Percentiles rank a stretch among this genome's conserved stretches.
Conservation (phyloP, 2,329 filamentous ascomycete species). For the Fusarium zealandicum region DNA sequence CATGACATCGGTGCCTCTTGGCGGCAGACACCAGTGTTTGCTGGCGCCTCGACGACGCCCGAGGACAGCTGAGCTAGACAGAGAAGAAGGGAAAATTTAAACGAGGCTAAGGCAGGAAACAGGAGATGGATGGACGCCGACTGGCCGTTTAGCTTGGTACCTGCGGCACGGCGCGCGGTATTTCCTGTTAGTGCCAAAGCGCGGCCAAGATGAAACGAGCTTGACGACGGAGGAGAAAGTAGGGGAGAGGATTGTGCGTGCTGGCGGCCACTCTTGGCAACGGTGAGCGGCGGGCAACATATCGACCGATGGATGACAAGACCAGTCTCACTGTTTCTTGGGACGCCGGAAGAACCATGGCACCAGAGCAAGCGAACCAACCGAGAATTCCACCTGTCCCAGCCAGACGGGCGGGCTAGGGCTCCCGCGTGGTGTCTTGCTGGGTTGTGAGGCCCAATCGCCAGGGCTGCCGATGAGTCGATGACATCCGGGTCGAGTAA, state of each 20-base stretch:
- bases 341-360: too few species aligned
- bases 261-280: too few species aligned
- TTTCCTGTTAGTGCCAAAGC: not conserved
- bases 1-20: not conserved
- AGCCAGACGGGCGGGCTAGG: conserved; percentile 1
- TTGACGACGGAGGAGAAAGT: too few species aligned
- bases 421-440: conserved; percentile 1
- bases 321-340: too few species aligned
- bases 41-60: not conserved
- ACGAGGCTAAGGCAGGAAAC: not conserved
- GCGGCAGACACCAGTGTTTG: not conserved
- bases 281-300: too few species aligned
- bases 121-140: too few species aligned
- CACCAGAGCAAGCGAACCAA: not conserved
- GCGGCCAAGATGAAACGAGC: too few species aligned
- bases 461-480: not conserved
- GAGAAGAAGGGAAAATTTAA: not conserved
- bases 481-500: too few species aligned
- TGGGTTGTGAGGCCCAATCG: not conserved
- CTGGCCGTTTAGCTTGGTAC: too few species aligned
- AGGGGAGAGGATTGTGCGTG: too few species aligned
- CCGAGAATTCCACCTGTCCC: not conserved
- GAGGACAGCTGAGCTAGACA: not conserved
- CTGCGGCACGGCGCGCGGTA: not conserved
- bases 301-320: too few species aligned